These are phyloP conservation scores for Pneumocystis jirovecii DNA, from an alignment of 1,139 yeast genomes.

Conservation along the genomic window DNA sequence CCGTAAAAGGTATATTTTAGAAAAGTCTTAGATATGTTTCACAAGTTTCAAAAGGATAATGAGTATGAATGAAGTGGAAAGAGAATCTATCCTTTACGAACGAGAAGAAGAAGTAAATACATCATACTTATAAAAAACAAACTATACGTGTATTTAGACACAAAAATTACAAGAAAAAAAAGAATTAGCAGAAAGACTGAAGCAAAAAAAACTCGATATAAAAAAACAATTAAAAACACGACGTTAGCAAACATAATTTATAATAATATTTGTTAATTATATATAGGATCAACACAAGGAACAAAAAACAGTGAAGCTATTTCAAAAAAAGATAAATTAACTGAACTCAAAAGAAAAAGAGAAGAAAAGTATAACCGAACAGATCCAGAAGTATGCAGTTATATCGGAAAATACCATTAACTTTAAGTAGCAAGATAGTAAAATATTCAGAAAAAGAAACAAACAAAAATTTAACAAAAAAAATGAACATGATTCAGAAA, in stretches of 20 bases:
- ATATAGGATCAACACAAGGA: conserved; percentile 6
- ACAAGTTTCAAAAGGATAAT: conserved; percentile 29
- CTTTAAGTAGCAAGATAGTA: conserved; percentile 29
- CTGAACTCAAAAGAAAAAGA: conserved; percentile 74
- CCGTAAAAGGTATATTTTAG: conserved; percentile 29
- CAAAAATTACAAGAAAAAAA: conserved; percentile 64
- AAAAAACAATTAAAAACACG: conserved; percentile 18
- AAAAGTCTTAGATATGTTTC: not conserved
- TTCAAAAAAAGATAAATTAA: conserved; percentile 45
- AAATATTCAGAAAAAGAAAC: conserved; percentile 20
- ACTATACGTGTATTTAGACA: not conserved
- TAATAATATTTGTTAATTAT: not conserved
- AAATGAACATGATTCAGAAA: conserved; percentile 15
- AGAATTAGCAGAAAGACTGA: conserved; percentile 67
- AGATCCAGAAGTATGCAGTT: conserved; percentile 18
- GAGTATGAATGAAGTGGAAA: conserved; percentile 73
- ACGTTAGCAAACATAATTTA: conserved; percentile 17
- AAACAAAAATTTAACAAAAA: conserved; percentile 4
- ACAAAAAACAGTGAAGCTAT: conserved; percentile 19
- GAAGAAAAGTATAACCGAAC: conserved; percentile 33
- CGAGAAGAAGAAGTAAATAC: conserved; percentile 75
- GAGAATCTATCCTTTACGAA: conserved; percentile 81
- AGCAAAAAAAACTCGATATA: conserved; percentile 29
- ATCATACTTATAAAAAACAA: not conserved
- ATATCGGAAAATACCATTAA: conserved; percentile 17